phyloP scores from a whole-genome alignment of 306 rosid species.

The Fragaria ananassa region DNA sequence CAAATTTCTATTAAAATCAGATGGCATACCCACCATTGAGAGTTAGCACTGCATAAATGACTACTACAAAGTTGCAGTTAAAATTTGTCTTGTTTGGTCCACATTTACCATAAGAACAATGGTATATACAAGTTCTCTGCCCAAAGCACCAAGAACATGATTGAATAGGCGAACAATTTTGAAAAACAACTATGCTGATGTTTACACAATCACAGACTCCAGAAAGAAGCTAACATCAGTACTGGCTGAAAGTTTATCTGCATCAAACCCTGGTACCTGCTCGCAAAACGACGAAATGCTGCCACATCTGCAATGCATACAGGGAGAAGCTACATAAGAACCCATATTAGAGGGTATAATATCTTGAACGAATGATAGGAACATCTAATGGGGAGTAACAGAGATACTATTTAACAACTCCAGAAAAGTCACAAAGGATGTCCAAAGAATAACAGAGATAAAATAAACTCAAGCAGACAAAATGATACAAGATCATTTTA shows the following conservation, averaged over 20 bases:
- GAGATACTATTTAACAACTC: background rate
- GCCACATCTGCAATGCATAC: slow-evolving; percentile 4
- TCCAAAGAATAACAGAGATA: too few species aligned
- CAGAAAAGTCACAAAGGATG: background rate
- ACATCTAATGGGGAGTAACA: background rate
- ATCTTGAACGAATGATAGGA: background rate
- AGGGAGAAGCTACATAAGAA: background rate
- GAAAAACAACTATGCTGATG: background rate
- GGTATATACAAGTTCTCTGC: slow-evolving; percentile 1
- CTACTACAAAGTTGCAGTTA: slow-evolving; percentile 14
- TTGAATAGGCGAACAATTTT: background rate
- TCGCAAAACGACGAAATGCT: background rate
- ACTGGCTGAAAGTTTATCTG: background rate
- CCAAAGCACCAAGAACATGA: background rate
- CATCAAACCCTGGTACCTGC: background rate
- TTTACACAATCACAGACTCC: background rate
- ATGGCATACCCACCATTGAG: background rate
- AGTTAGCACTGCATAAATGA: background rate
- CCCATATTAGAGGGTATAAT: background rate
- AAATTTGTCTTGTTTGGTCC: background rate
- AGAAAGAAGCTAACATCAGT: background rate
- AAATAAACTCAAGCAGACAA: too few species aligned
- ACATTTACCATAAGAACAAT: slow-evolving; percentile 15
- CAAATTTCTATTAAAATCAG: background rate
- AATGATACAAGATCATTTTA: too few species aligned